phyloP scores from a whole-genome alignment of 305 asterid species.

The Fraxinus baroniana region DNA sequence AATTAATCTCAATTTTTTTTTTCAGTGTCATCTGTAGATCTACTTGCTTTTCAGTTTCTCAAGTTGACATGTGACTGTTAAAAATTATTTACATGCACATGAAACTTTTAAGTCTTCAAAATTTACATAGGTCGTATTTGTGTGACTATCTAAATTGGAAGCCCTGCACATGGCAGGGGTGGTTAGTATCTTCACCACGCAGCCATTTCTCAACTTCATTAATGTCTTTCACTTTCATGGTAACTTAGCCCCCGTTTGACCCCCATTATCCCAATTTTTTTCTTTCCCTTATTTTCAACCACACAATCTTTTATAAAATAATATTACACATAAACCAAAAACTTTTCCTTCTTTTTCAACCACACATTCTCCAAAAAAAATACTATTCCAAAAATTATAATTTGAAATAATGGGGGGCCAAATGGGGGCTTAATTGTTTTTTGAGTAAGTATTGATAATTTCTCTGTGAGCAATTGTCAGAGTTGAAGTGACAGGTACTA shows the following conservation, averaged over 20 bases:
- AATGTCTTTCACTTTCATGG: not conserved
- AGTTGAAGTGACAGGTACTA: not conserved
- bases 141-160: not conserved
- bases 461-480: not conserved
- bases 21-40: constrained; percentile 8
- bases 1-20: constrained; percentile 17
- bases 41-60: constrained; percentile 12
- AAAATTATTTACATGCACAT: not conserved
- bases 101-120: constrained; percentile 10
- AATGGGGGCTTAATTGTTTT: not conserved
- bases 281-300: no score
- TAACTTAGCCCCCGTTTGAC: not conserved
- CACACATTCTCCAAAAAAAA: no score
- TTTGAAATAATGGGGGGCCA: no score
- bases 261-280: no score
- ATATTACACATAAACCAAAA: no score
- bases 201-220: not conserved
- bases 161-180: not conserved
- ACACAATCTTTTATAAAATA: no score
- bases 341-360: no score
- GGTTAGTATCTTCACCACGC: not conserved
- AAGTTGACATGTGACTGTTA: not conserved
- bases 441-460: not conserved
- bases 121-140: not conserved
- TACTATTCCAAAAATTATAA: no score